These are phyloP conservation scores for Colletotrichum endophyticum DNA, from an alignment of 2,329 filamentous ascomycete genomes.

Conservation along the genomic window DNA sequence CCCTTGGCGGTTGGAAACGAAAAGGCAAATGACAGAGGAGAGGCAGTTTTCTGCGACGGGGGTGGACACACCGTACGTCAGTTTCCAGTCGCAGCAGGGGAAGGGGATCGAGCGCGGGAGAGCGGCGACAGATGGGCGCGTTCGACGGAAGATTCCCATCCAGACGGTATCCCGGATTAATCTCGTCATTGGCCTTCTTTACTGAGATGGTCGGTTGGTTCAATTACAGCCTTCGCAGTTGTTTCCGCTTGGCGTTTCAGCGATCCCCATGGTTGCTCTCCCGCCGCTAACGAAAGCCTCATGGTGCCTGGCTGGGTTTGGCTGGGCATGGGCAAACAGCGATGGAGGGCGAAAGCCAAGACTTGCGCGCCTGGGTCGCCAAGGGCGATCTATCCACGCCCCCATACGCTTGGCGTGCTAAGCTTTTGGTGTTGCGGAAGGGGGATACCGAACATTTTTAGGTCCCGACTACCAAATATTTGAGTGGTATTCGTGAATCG, in stretches of 20 bases:
- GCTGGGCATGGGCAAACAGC: neutral
- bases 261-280: constrained; percentile 8
- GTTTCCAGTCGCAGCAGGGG: neutral
- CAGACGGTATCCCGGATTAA: neutral
- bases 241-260: constrained; percentile 21
- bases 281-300: constrained; percentile 7
- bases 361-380: neutral
- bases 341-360: neutral
- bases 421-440: constrained; percentile 13
- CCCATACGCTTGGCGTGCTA: constrained; percentile 5
- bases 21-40: neutral
- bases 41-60: neutral
- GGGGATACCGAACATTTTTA: neutral
- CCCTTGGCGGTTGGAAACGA: constrained; percentile 1
- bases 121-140: neutral
- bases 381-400: constrained; percentile 8
- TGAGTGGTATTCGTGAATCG: neutral
- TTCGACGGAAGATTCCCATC: neutral
- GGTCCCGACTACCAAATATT: neutral
- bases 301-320: neutral
- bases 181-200: neutral
- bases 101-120: constrained; percentile 6
- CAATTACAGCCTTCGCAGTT: neutral
- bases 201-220: neutral
- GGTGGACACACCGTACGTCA: neutral